A percentile compares a stretch with the other conserved stretches of the same genome.
These are phyloP conservation scores for Arxiozyma bovina DNA, from an alignment of 1,139 yeast species.

Conservation along the genomic window DNA sequence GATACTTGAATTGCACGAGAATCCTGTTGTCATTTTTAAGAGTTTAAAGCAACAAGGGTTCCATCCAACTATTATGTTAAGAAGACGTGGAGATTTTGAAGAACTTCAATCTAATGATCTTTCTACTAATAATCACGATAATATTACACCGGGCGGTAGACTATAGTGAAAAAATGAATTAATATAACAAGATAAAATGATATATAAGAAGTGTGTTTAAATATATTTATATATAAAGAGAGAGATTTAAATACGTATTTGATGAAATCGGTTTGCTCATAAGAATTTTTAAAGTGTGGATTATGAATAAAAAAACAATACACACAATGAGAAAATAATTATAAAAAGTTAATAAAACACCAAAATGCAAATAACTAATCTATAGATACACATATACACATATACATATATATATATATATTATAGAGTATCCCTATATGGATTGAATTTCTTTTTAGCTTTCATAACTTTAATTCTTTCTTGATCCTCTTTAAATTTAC, in stretches of 20 bases:
- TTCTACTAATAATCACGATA: background rate
- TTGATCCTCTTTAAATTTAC: slow-evolving; percentile 84
- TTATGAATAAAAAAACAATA: background rate
- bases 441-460: slow-evolving; percentile 75
- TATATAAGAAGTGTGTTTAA: background rate
- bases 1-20: slow-evolving; percentile 72
- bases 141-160: slow-evolving; percentile 11
- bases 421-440: slow-evolving; percentile 42
- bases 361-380: too few species aligned
- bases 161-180: slow-evolving; percentile 2
- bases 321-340: too few species aligned
- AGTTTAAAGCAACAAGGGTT: slow-evolving; percentile 80
- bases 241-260: too few species aligned
- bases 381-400: too few species aligned
- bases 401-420: too few species aligned
- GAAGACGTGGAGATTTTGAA: slow-evolving; percentile 58
- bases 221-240: background rate
- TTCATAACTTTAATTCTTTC: slow-evolving; percentile 70
- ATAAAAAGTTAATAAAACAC: too few species aligned
- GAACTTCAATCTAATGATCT: slow-evolving; percentile 14
- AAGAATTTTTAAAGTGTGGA: background rate
- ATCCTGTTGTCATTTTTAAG: slow-evolving; percentile 81
- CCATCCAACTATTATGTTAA: slow-evolving; percentile 86
- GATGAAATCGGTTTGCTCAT: background rate
- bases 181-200: background rate